Percentiles rank a stretch among this genome's conserved stretches.
These are phyloP conservation scores for Beauveria sp. DNA, from an alignment of 2,329 filamentous ascomycete species.

Conservation along the genomic window DNA sequence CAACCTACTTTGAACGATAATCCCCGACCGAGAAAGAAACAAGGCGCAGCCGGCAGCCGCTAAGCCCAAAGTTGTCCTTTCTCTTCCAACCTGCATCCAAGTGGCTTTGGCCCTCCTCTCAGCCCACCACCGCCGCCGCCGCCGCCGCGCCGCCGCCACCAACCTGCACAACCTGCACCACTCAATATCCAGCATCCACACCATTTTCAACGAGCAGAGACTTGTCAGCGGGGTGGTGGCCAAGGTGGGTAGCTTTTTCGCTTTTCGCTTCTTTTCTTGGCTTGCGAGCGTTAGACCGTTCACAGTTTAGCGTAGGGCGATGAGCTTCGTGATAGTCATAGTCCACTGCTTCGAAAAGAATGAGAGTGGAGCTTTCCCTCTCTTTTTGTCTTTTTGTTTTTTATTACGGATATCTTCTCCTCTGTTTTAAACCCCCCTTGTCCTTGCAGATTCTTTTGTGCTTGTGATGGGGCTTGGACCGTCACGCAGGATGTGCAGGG, in stretches of 20 bases:
- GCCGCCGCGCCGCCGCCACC: neutral
- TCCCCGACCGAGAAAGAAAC: neutral
- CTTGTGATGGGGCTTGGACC: slow-evolving; percentile 5
- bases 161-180: too few relatives aligned
- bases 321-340: neutral
- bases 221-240: neutral
- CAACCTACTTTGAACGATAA: neutral
- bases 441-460: slow-evolving; percentile 7
- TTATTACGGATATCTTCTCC: neutral
- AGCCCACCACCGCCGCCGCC: neutral
- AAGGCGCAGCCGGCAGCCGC: slow-evolving; percentile 8
- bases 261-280: neutral
- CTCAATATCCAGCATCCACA: neutral
- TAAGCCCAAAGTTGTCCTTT: neutral
- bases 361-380: neutral
- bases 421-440: neutral
- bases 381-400: neutral
- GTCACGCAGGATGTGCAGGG: neutral
- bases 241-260: neutral
- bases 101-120: neutral
- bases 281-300: neutral
- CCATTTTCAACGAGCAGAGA: neutral
- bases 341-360: neutral
- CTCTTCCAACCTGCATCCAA: neutral
- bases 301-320: slow-evolving; percentile 3